These are phyloP conservation scores for Polychaeton citri DNA, from an alignment of 2,329 filamentous ascomycete species.

Conservation along the genomic window DNA sequence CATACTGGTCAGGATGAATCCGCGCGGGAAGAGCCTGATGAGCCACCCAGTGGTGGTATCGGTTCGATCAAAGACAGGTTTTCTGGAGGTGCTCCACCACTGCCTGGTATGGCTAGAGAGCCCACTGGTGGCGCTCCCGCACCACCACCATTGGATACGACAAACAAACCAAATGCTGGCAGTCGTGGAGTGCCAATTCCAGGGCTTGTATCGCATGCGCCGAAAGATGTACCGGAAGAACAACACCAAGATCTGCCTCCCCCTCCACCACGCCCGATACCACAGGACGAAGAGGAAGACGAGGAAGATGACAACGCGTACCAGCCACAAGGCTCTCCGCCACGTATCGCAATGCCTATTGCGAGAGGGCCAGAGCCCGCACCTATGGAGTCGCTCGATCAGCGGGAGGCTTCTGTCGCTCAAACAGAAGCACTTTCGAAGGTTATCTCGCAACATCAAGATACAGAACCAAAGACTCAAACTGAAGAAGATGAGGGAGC, in stretches of 20 bases:
- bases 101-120: slow-evolving; percentile 30
- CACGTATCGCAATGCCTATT: slow-evolving; percentile 77
- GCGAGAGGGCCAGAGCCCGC: slow-evolving; percentile 43
- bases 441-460: slow-evolving; percentile 49
- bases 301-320: slow-evolving; percentile 24
- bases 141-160: slow-evolving; percentile 51
- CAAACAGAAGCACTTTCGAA: slow-evolving; percentile 42
- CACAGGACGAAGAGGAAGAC: slow-evolving; percentile 16
- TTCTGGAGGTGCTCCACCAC: slow-evolving; percentile 54
- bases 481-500: slow-evolving; percentile 40
- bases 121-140: slow-evolving; percentile 29
- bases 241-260: slow-evolving; percentile 36
- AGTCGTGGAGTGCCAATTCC: slow-evolving; percentile 61
- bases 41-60: slow-evolving; percentile 50
- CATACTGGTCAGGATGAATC: slow-evolving; percentile 46
- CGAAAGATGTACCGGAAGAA: slow-evolving; percentile 38
- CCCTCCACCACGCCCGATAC: slow-evolving; percentile 27
- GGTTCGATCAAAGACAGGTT: slow-evolving; percentile 71
- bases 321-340: slow-evolving; percentile 52
- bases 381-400: slow-evolving; percentile 39
- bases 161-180: slow-evolving; percentile 53
- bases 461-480: slow-evolving; percentile 51
- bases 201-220: slow-evolving; percentile 52
- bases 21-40: slow-evolving; percentile 32
- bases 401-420: neutral